Evolutionary conservation across 129 eudicot genomes (phyloP).

Genomic region (Smallanthus sonchifolius): DNA sequence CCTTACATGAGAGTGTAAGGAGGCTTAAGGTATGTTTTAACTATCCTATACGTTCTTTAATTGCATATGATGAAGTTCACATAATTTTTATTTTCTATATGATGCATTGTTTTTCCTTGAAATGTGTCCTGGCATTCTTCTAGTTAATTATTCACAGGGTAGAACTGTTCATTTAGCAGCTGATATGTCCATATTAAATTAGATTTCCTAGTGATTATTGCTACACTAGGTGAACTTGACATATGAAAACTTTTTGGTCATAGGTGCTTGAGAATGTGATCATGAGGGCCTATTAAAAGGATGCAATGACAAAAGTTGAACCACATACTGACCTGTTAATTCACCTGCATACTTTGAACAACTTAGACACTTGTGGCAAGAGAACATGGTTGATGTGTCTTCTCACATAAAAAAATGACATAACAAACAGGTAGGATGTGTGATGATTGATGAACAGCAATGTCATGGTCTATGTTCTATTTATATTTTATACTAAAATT

Average conservation of each 20-base stretch:
- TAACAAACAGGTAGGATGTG: not conserved
- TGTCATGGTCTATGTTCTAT: not conserved
- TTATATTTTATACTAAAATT: no score
- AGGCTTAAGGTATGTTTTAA: slow-evolving; percentile 65
- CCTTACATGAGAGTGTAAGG: slow-evolving; percentile 57
- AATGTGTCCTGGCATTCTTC: not conserved
- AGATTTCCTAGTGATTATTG: not conserved
- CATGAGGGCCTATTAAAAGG: not conserved
- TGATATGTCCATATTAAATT: not conserved
- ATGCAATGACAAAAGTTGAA: not conserved
- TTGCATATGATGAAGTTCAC: not conserved
- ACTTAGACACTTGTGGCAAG: not conserved
- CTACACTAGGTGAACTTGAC: not conserved
- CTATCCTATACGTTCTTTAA: not conserved
- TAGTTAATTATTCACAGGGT: not conserved
- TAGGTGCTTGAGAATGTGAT: slow-evolving; percentile 1
- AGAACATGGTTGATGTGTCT: not conserved
- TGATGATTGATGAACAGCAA: not conserved
- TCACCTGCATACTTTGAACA: not conserved
- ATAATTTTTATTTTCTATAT: not conserved
- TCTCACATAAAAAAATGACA: not conserved
- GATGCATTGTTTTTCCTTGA: not conserved
- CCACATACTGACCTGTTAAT: not conserved
- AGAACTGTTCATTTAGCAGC: not conserved
- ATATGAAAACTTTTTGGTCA: not conserved